Conservation (phyloP, 2,329 filamentous ascomycete species). For the Exophiala viscosa region DNA sequence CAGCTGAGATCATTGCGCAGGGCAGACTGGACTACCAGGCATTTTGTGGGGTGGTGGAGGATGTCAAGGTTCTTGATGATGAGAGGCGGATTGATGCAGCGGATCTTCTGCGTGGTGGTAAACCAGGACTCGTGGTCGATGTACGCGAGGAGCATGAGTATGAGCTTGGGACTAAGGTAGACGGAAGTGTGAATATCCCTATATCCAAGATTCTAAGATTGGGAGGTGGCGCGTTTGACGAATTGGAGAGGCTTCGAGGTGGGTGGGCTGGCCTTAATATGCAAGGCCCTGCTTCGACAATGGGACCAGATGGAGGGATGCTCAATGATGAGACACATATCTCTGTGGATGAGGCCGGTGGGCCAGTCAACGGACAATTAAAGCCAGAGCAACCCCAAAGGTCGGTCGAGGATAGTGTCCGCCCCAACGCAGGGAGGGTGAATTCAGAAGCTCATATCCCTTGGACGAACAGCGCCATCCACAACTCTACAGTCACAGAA, state of each 20-base stretch:
- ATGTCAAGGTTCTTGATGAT: constrained; percentile 55
- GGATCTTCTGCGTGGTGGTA: constrained; percentile 50
- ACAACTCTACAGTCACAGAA: constrained; percentile 22
- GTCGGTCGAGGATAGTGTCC: too few relatives aligned
- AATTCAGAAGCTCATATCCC: constrained; percentile 2
- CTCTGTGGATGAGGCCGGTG: background rate
- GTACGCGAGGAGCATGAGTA: constrained; percentile 83
- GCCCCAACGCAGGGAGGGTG: background rate
- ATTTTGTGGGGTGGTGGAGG: constrained; percentile 68
- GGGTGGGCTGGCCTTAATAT: background rate
- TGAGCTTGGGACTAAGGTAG: constrained; percentile 66
- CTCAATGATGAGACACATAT: constrained; percentile 6
- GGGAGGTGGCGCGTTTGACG: constrained; percentile 14
- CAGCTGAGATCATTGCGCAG: constrained; percentile 57
- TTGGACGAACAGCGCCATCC: constrained; percentile 32
- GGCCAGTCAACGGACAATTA: too few relatives aligned
- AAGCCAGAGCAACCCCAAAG: too few relatives aligned
- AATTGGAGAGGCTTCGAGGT: constrained; percentile 1
- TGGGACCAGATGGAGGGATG: constrained; percentile 1
- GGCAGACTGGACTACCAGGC: constrained; percentile 76
- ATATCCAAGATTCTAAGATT: constrained; percentile 40
- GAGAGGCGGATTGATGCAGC: constrained; percentile 65
- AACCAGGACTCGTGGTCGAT: constrained; percentile 58
- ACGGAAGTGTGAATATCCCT: constrained; percentile 64
- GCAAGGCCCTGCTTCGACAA: background rate